phyloP scores from a whole-genome alignment of 306 rosid species.

The Amphicarpaea edgeworthii region DNA sequence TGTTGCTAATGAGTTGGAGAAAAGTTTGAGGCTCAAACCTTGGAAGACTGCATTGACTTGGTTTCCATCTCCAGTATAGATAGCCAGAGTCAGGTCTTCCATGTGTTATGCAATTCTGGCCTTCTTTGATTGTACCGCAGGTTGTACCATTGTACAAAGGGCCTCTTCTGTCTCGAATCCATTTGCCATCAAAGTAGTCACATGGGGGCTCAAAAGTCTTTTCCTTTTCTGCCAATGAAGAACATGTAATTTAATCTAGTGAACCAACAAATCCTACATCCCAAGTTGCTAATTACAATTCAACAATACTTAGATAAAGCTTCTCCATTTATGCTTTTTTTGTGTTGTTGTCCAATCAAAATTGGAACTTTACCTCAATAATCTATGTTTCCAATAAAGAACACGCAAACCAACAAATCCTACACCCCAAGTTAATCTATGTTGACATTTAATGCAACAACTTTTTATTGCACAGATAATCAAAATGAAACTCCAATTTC shows the following conservation, averaged over 20 bases:
- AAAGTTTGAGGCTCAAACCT: constrained; percentile 83
- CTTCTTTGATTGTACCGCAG: constrained; percentile 79
- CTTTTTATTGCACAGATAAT: background rate
- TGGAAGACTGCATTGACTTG: constrained; percentile 67
- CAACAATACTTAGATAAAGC: background rate
- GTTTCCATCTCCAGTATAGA: constrained; percentile 89
- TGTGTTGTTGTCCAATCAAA: background rate
- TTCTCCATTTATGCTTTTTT: background rate
- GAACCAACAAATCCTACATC: constrained; percentile 18
- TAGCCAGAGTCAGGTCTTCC: constrained; percentile 75
- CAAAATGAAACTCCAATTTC: background rate
- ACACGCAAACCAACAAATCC: background rate
- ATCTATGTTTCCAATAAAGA: constrained; percentile 27
- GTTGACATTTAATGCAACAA: background rate
- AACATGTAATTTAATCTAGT: constrained; percentile 22
- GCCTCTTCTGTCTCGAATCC: constrained; percentile 69
- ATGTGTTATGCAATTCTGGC: constrained; percentile 79
- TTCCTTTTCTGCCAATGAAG: constrained; percentile 59
- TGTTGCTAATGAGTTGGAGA: constrained; percentile 63
- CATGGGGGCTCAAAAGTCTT: constrained; percentile 53
- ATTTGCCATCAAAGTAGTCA: constrained; percentile 74
- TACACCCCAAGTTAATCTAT: background rate
- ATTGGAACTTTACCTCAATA: background rate
- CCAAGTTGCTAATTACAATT: constrained; percentile 26
- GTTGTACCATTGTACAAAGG: constrained; percentile 87